Evolutionary conservation across 2,329 filamentous ascomycete species (phyloP).

Genomic region (Shiraia bambusicola): DNA sequence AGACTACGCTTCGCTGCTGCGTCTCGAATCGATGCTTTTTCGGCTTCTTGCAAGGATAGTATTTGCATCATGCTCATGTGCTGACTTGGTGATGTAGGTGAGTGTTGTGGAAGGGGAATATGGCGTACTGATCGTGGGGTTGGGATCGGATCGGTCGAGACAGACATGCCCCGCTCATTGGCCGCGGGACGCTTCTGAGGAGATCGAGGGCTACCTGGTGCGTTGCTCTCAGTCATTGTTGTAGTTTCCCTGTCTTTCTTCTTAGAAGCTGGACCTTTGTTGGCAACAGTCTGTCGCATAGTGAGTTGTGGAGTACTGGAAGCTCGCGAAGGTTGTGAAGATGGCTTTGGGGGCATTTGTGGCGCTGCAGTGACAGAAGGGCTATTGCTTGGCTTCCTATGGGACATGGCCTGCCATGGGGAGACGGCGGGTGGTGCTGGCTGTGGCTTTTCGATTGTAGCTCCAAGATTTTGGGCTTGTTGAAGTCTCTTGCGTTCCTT

Average conservation of each 20-base stretch:
- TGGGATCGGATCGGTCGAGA: constrained; percentile 37
- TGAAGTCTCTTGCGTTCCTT: constrained; percentile 76
- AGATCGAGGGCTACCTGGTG: constrained; percentile 20
- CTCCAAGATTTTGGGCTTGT: constrained; percentile 42
- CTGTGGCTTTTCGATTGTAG: constrained; percentile 31
- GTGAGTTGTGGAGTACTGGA: constrained; percentile 56
- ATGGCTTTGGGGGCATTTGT: constrained; percentile 14
- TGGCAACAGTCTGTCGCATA: constrained; percentile 60
- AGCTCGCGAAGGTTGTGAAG: constrained; percentile 17
- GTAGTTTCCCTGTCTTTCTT: constrained; percentile 27
- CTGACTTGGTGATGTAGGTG: constrained; percentile 63
- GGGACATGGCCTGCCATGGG: constrained; percentile 37
- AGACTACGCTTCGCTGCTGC: constrained; percentile 84
- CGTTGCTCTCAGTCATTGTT: constrained; percentile 11
- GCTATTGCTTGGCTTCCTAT: constrained; percentile 31
- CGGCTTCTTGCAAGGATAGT: constrained; percentile 78
- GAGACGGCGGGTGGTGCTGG: constrained; percentile 34
- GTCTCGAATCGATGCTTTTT: constrained; percentile 80
- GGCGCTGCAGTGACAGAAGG: constrained; percentile 13
- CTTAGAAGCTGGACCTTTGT: constrained; percentile 28
- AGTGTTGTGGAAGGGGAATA: constrained; percentile 56
- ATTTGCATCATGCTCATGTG: constrained; percentile 85
- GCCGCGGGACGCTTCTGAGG: constrained; percentile 28
- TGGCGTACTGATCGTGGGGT: constrained; percentile 52
- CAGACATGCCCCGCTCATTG: constrained; percentile 38